Evolutionary conservation across 345 rosid genomes (phyloP).

Genomic region (Syzygium grande): DNA sequence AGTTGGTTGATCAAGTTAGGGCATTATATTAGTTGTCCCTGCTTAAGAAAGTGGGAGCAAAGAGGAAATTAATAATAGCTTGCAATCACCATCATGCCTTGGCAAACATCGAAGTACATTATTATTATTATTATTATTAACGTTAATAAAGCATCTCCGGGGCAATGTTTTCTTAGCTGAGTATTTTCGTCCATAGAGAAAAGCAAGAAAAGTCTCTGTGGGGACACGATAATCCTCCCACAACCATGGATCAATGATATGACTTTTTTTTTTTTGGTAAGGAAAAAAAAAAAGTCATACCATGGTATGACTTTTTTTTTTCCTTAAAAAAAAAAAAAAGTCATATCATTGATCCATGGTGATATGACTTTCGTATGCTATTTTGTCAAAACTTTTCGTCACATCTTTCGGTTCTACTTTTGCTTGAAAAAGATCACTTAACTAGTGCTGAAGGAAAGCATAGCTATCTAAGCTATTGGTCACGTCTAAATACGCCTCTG

Average conservation of each 20-base stretch:
- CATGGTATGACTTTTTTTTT: too few species aligned
- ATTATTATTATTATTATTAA: too few species aligned
- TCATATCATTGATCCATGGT: too few species aligned
- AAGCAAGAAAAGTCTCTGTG: background rate
- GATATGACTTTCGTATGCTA: too few species aligned
- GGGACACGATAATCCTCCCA: background rate
- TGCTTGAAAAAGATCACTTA: background rate
- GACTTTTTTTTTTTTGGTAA: too few species aligned
- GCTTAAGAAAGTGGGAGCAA: background rate
- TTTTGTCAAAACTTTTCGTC: background rate
- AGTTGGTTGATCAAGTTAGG: background rate
- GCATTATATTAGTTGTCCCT: background rate
- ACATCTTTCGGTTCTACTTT: background rate
- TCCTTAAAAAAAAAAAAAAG: too few species aligned
- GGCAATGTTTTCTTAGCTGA: background rate
- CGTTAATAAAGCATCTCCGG: background rate
- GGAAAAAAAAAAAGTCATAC: too few species aligned
- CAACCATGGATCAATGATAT: background rate
- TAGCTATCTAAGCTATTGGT: background rate
- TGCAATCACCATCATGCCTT: background rate
- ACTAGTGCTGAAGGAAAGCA: background rate
- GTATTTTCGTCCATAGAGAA: background rate
- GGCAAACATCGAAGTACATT: background rate
- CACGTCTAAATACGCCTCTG: background rate
- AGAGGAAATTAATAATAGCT: background rate